A percentile compares a stretch with the other conserved stretches of the same genome.
phyloP scores from a whole-genome alignment of 2,329 filamentous ascomycete genomes.

The Botrytis fragariae region DNA sequence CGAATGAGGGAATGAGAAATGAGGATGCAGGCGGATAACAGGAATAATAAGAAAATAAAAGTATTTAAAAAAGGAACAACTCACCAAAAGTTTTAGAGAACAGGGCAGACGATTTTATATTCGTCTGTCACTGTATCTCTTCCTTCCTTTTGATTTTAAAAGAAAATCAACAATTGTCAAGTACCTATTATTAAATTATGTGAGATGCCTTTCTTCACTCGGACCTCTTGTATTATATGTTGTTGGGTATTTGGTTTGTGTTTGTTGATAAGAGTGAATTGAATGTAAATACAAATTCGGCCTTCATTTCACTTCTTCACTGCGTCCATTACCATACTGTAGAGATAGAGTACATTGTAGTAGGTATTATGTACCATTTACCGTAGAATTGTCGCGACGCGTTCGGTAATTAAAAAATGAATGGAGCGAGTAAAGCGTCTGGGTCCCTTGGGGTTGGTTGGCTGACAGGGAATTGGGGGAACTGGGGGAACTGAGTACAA shows the following conservation, averaged over 20 bases:
- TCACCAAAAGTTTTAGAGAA: slow-evolving; percentile 42
- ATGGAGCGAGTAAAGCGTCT: neutral
- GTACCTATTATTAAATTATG: neutral
- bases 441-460: neutral
- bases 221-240: neutral
- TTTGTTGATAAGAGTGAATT: neutral
- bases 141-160: neutral
- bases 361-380: neutral
- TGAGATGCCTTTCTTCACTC: neutral
- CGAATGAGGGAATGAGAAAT: slow-evolving; percentile 5
- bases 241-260: neutral
- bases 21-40: slow-evolving; percentile 9
- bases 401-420: slow-evolving; percentile 21
- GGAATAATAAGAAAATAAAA: slow-evolving; percentile 11
- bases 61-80: slow-evolving; percentile 1
- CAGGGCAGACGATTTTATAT: slow-evolving; percentile 58
- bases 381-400: slow-evolving; percentile 24
- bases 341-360: neutral
- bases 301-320: neutral
- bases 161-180: neutral
- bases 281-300: neutral
- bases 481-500: neutral
- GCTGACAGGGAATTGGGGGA: neutral
- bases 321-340: neutral
- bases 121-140: slow-evolving; percentile 57